Evolutionary conservation across 2,329 filamentous ascomycete species (phyloP).

Genomic region (Penicillium freii): DNA sequence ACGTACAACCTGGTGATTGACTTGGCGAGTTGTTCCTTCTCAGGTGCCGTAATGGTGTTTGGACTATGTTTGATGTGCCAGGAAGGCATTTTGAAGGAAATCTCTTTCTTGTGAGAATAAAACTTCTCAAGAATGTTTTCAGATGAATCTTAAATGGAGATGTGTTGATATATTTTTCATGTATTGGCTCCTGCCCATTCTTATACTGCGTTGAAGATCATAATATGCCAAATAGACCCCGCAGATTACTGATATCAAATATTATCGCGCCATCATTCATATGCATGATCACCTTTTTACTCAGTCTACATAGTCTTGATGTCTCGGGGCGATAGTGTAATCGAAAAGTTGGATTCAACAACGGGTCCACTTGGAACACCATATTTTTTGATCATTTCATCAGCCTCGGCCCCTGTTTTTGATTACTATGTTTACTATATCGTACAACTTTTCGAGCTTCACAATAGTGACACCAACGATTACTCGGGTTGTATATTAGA

Average conservation of each 20-base stretch:
- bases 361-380: too few relatives aligned
- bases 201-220: not conserved
- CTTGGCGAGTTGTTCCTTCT: conserved; percentile 9
- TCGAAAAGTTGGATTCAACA: not conserved
- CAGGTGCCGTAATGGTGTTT: not conserved
- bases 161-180: not conserved
- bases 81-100: not conserved
- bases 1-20: conserved; percentile 6
- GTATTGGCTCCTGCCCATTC: not conserved
- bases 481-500: not conserved
- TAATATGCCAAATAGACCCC: not conserved
- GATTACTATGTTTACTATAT: conserved; percentile 1
- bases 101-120: not conserved
- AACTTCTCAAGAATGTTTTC: not conserved
- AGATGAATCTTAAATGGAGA: not conserved
- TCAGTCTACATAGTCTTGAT: not conserved
- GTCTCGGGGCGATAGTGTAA: not conserved
- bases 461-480: not conserved
- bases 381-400: conserved; percentile 5
- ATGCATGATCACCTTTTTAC: not conserved
- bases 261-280: not conserved
- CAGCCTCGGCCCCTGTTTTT: not conserved
- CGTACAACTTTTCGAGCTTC: not conserved
- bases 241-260: not conserved
- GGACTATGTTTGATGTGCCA: not conserved